phyloP scores from a whole-genome alignment of 2,329 filamentous ascomycete species.

The Penicillium sp. region DNA sequence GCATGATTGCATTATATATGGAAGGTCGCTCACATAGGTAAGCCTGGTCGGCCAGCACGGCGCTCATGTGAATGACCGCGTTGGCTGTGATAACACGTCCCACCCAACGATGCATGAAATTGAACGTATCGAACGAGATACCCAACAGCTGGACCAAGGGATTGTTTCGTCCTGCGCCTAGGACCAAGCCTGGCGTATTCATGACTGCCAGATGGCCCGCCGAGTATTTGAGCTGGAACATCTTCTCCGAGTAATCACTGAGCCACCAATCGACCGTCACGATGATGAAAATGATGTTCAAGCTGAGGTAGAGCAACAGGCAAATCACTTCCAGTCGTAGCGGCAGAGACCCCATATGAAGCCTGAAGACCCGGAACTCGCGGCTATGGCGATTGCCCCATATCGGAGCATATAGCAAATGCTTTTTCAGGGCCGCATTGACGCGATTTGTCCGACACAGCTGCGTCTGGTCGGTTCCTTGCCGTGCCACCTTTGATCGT shows the following conservation, averaged over 20 bases:
- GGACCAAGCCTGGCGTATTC: conserved; percentile 83
- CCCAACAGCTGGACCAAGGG: conserved; percentile 74
- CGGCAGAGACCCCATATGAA: conserved; percentile 71
- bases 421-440: conserved; percentile 35
- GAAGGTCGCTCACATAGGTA: conserved; percentile 15
- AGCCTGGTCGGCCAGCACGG: conserved; percentile 24
- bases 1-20: neutral
- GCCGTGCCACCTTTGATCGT: conserved; percentile 20
- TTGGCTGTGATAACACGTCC: conserved; percentile 69
- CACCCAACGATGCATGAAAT: conserved; percentile 79
- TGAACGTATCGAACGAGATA: conserved; percentile 92
- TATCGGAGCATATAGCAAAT: conserved; percentile 59
- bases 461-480: conserved; percentile 22
- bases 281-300: conserved; percentile 70
- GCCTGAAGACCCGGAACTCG: conserved; percentile 62
- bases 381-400: conserved; percentile 69
- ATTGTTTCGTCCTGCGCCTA: conserved; percentile 88
- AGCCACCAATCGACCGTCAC: conserved; percentile 35
- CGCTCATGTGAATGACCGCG: conserved; percentile 61
- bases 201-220: conserved; percentile 77
- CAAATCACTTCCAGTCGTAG: conserved; percentile 70
- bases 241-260: conserved; percentile 24
- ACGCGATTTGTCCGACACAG: conserved; percentile 15
- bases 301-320: conserved; percentile 60
- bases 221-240: conserved; percentile 65